Base-by-base conservation (phyloP, 2,329 filamentous ascomycete genomes). In the Chrysosporium queenslandicum region DNA sequence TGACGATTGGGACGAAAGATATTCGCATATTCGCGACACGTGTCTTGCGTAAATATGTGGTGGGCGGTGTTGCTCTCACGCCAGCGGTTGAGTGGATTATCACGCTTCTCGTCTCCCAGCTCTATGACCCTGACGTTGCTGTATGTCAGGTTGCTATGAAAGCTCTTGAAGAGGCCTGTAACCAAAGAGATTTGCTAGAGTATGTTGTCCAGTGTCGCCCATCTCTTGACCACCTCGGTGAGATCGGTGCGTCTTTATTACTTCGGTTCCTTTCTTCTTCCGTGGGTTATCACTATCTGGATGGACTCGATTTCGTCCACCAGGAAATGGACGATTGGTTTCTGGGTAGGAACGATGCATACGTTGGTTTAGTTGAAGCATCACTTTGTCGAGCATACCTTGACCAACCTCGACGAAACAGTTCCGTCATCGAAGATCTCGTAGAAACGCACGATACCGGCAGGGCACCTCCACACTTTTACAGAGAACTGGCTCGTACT, bases 291-390 rank as follows among this genome's bases (percentile, higher is more conserved):
- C 90, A 97, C 68, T 98, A 98, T 68, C 77, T 98, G 4, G 89
- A 97, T 64, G 92, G 90, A 0, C 75, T 98, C 40, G 94, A 98
- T 71, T 98, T 98, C 66, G 98, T 98, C 68, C 96, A 90, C 56
- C 92, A 94, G 65, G 94, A 98, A 67, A 98, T 98, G 92, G 92
- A 98, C 60, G 94, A 98, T 70, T 98, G 92, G 92, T 98, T 97
- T 64, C 76, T 98, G 16, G 92, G 92, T 12, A 83, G 92, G 41
- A 98, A 98, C 64, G 91, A 98, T 66, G 85, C 83, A n/a, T 98
- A 98, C 60, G 92, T 98, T 47, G 80, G 82, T 34, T 79, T 97
- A 37, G 91, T 98, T 37, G 92, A 98, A 68, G 92, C 94, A n/a
- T 94, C 90, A 51, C 77, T 98, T 48, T 88, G 90, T 29, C 83